These are phyloP conservation scores for Cladorrhinum sp. DNA, from an alignment of 2,329 filamentous ascomycete genomes.

Conservation along the genomic window DNA sequence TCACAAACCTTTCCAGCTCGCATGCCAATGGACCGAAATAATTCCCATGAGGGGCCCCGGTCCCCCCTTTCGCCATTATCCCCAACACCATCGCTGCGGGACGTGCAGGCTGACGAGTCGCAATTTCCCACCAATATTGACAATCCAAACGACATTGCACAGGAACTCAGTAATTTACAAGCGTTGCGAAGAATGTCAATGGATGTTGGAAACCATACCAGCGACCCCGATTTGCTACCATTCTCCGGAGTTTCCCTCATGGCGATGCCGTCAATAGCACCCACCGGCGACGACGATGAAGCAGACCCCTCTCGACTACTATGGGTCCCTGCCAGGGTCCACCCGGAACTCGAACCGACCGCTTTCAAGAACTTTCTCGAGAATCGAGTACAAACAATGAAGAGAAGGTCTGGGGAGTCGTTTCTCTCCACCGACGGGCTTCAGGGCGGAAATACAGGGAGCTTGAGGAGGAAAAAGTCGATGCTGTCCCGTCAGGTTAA, in stretches of 20 bases:
- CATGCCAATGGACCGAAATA: constrained; percentile 40
- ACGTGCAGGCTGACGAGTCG: constrained; percentile 57
- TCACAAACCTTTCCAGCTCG: constrained; percentile 42
- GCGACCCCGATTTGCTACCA: constrained; percentile 72
- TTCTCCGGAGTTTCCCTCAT: constrained; percentile 63
- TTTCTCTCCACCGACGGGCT: constrained; percentile 57
- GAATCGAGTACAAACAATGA: constrained; percentile 85
- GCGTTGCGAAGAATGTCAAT: constrained; percentile 90
- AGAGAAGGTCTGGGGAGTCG: constrained; percentile 74
- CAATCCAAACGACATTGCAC: constrained; percentile 81
- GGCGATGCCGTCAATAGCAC: constrained; percentile 70
- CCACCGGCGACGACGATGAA: constrained; percentile 72
- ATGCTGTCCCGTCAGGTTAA: constrained; percentile 94
- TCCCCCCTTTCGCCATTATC: constrained; percentile 46
- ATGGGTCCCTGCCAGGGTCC: constrained; percentile 92
- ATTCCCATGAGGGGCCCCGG: constrained; percentile 38
- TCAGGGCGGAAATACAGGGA: constrained; percentile 54
- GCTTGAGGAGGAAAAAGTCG: constrained; percentile 83
- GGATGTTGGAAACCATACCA: constrained; percentile 70
- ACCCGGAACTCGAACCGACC: constrained; percentile 90
- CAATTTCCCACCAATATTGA: constrained; percentile 88
- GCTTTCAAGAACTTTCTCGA: constrained; percentile 98
- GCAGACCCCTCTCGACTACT: constrained; percentile 85
- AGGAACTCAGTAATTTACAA: constrained; percentile 89
- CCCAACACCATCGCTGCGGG: constrained; percentile 52